These are phyloP conservation scores for Teratosphaeria epicoccoides DNA, from an alignment of 2,329 filamentous ascomycete genomes.

Conservation along the genomic window DNA sequence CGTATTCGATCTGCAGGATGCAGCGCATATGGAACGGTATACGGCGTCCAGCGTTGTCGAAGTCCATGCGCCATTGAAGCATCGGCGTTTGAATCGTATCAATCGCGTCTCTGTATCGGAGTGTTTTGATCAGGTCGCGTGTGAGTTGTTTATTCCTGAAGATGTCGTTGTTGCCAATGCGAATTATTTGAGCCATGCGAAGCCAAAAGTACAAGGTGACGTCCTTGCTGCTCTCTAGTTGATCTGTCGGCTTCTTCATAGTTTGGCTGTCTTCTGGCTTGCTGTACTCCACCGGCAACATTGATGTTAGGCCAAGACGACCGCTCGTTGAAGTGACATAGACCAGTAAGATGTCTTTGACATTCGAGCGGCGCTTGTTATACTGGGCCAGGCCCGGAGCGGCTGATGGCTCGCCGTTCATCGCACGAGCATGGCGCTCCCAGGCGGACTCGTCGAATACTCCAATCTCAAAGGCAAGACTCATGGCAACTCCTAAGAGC, in stretches of 20 bases:
- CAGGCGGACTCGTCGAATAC: conserved; percentile 81
- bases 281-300: conserved; percentile 55
- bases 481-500: conserved; percentile 82
- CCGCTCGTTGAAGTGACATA: conserved; percentile 93
- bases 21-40: conserved; percentile 52
- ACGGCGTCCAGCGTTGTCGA: conserved; percentile 50
- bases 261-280: conserved; percentile 27
- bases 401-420: conserved; percentile 25
- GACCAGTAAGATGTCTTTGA: conserved; percentile 77
- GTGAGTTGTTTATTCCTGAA: conserved; percentile 84
- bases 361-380: conserved; percentile 65
- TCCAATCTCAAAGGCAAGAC: conserved; percentile 83
- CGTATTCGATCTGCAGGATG: conserved; percentile 87
- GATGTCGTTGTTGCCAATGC: conserved; percentile 75
- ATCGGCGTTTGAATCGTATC: conserved; percentile 72
- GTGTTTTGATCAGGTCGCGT: conserved; percentile 75
- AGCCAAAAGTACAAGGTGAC: conserved; percentile 75
- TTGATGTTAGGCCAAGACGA: conserved; percentile 81
- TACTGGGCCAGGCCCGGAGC: conserved; percentile 60
- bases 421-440: conserved; percentile 41
- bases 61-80: conserved; percentile 66
- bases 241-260: conserved; percentile 15
- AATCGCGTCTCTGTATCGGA: conserved; percentile 70
- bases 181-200: conserved; percentile 85
- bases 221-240: conserved; percentile 35